phyloP scores from a whole-genome alignment of 139 green algal genomes.

The Volvox africanus region DNA sequence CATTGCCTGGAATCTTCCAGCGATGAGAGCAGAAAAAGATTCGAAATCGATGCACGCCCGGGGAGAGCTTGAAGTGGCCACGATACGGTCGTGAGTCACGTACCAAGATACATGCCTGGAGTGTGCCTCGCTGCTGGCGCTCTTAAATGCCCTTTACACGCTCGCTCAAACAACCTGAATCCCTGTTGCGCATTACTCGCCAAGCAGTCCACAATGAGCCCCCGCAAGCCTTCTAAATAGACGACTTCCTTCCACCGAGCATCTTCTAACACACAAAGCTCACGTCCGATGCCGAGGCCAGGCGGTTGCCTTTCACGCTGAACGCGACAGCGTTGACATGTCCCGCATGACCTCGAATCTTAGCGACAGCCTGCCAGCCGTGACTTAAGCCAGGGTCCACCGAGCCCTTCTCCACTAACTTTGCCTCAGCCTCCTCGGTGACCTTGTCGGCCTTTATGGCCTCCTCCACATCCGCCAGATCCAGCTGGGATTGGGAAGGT shows the following conservation, averaged over 20 bases:
- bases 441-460: neutral
- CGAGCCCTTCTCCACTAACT: neutral
- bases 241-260: neutral
- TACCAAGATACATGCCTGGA: too few species aligned
- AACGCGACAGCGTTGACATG: conserved; percentile 31
- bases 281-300: conserved; percentile 22
- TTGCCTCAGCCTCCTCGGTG: neutral
- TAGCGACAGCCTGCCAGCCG: conserved; percentile 12
- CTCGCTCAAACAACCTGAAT: too few species aligned
- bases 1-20: too few species aligned
- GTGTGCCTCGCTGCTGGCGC: too few species aligned
- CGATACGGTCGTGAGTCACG: too few species aligned
- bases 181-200: too few species aligned
- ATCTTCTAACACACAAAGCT: neutral
- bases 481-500: neutral
- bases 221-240: too few species aligned
- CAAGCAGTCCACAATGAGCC: neutral
- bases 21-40: too few species aligned
- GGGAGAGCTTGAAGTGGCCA: too few species aligned
- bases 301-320: conserved; percentile 31
- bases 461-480: neutral
- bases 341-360: conserved; percentile 26
- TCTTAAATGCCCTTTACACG: too few species aligned
- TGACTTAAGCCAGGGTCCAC: neutral
- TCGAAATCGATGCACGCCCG: too few species aligned